Base-by-base conservation (phyloP, 257 asterid genomes). In the Nicotiana tabacum region DNA sequence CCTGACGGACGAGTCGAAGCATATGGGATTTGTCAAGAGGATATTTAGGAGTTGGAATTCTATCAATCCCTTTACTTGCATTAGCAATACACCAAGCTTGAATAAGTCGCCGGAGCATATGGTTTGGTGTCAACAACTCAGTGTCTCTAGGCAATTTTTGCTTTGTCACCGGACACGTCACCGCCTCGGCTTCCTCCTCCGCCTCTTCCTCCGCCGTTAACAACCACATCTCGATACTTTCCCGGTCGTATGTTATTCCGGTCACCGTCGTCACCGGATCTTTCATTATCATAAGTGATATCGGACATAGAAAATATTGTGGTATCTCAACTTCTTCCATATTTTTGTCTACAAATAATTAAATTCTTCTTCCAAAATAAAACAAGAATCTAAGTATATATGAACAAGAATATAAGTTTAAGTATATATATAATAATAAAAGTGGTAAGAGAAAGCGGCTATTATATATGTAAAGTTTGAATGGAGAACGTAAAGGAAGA, bases 241-340 rank as follows among this genome's bases (percentile, higher is more conserved):
- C 90, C 1, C 97, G 87, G 57, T 93, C 96, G 83, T 93, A 93
- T 30, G 97, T 90, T 60, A 93, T 92, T 7, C 97, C 95, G 1
- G 96, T 85, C 0, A 67, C 46, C n/a, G 90, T 85, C 0, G 93
- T 91, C 4, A 93, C 96, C 3, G 95, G 96, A 80, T 92, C 96
- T 78, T 87, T 89, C 97, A 92, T 93, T 76, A 91, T 90, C n/a
- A 90, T 89, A 3, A 93, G 91, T 2, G 97, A 90, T 82, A 92
- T 89, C 0, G 95, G 95, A 17, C 97, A 93, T 72, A 91, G 76
- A 84, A 93, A 93, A 64, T 85, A 84, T 29, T 90, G 89, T 1
- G 97, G 98, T 30, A 90, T 78, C 83, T 91, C 92, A 15, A 82
- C 66, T 61, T 80, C 77, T 12, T 84, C 91, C 92, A 86, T 87